Percentiles rank a stretch among this genome's conserved stretches.
Conservation (phyloP, 164 flowering plant genomes). For the Cinnamomum micranthum region DNA sequence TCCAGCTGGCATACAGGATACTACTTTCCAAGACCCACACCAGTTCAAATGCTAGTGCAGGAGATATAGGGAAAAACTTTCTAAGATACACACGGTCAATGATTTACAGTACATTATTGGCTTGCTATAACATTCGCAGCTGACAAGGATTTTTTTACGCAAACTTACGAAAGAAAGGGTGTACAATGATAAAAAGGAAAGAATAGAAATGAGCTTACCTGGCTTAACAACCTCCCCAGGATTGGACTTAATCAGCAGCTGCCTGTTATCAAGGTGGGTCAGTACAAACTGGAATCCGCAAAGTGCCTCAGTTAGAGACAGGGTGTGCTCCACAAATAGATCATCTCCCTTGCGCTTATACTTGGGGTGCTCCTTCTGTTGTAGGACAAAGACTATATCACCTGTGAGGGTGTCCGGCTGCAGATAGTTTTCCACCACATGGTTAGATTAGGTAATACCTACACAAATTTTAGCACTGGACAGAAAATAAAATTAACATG, state of each 20-base stretch:
- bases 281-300: constrained; percentile 77
- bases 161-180: no score
- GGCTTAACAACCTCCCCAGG: constrained; percentile 93
- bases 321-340: constrained; percentile 64
- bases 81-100: no score
- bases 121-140: no score
- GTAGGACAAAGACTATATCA: constrained; percentile 77
- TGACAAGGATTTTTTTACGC: no score
- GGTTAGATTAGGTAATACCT: not conserved
- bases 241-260: constrained; percentile 66
- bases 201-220: constrained; percentile 34
- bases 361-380: constrained; percentile 83
- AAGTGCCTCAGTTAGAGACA: constrained; percentile 74
- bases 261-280: constrained; percentile 77
- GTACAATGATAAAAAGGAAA: no score
- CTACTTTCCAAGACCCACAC: no score
- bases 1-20: no score
- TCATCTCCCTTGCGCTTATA: constrained; percentile 88
- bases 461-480: not conserved
- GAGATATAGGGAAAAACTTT: no score
- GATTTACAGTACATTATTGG: no score
- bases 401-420: constrained; percentile 92
- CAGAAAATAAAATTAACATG: not conserved
- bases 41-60: no score
- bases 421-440: constrained; percentile 10